Evolutionary conservation across 768 basidiomycete genomes (phyloP).

Genomic region (Tylopilus plumbeoviolaceoides): DNA sequence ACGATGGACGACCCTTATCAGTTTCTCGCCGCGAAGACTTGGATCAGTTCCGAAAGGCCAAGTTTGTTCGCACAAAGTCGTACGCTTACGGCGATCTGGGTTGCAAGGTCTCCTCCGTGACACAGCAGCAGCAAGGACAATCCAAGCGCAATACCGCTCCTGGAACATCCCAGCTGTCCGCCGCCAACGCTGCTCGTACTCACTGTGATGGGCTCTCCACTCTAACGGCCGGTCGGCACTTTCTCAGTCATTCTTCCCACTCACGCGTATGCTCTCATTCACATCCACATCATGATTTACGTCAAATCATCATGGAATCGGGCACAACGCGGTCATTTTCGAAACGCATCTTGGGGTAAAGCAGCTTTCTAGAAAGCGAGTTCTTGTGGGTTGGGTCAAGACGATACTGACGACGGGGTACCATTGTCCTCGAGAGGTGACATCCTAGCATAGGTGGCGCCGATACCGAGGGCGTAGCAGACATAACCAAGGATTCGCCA

Average conservation of each 20-base stretch:
- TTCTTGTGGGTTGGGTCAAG: no score
- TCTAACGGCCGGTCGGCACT: slow-evolving; percentile 42
- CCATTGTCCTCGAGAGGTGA: no score
- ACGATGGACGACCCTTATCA: slow-evolving; percentile 92
- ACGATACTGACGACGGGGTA: no score
- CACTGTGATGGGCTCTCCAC: slow-evolving; percentile 61
- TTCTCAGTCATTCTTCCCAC: slow-evolving; percentile 21
- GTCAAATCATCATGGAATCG: no score
- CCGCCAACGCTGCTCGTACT: slow-evolving; percentile 62
- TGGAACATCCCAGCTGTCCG: slow-evolving; percentile 54
- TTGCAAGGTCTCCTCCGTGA: slow-evolving; percentile 35
- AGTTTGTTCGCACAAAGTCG: slow-evolving; percentile 86
- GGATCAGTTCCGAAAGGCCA: slow-evolving; percentile 86
- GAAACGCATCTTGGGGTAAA: no score
- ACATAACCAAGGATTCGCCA: no score
- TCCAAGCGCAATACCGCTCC: slow-evolving; percentile 69
- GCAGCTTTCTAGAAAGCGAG: no score
- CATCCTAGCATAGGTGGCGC: no score
- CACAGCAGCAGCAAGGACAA: slow-evolving; percentile 36
- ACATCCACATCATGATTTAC: no score
- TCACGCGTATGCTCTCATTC: slow-evolving; percentile 28
- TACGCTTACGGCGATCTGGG: slow-evolving; percentile 85
- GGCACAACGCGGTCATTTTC: no score
- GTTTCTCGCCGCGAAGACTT: slow-evolving; percentile 79
- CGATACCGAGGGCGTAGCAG: no score